Conservation (phyloP, 1,284 basidiomycete genomes). For the Ustilago xerochloae region DNA sequence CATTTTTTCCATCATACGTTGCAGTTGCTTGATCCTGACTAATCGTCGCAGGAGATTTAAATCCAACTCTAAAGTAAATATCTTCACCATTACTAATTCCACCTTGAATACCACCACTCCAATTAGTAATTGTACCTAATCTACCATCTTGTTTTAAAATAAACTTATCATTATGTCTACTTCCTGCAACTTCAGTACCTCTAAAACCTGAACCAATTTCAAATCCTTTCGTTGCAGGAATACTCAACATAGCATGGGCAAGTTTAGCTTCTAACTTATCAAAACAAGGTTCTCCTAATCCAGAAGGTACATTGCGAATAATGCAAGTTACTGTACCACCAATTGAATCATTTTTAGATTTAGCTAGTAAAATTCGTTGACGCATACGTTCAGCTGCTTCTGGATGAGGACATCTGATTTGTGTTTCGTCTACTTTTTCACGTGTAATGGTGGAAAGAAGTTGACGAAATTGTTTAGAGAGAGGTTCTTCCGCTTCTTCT, state of each 20-base stretch:
- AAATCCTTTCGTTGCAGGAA: conserved; percentile 98
- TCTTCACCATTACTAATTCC: conserved; percentile 98
- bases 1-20: conserved; percentile 89
- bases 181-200: conserved; percentile 93
- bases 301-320: conserved; percentile 86
- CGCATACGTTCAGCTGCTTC: conserved; percentile 91
- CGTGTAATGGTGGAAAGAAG: conserved; percentile 85
- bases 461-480: conserved; percentile 84
- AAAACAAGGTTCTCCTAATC: conserved; percentile 96
- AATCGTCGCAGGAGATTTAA: conserved; percentile 99
- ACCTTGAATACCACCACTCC: conserved; percentile 97
- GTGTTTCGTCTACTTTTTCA: conserved; percentile 86
- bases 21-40: conserved; percentile 89
- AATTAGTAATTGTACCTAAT: conserved; percentile 89
- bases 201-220: conserved; percentile 97
- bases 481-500: conserved; percentile 80
- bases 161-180: conserved; percentile 93
- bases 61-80: conserved; percentile 96
- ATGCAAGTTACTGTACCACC: conserved; percentile 98
- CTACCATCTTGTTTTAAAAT: conserved; percentile 76
- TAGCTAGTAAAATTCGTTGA: conserved; percentile 91
- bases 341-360: conserved; percentile 90
- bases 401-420: conserved; percentile 89
- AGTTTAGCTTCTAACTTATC: conserved; percentile 98
- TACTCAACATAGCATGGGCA: conserved; percentile 97